Base-by-base conservation (phyloP, 2,329 filamentous ascomycete species). In the Colletotrichum tabaci region DNA sequence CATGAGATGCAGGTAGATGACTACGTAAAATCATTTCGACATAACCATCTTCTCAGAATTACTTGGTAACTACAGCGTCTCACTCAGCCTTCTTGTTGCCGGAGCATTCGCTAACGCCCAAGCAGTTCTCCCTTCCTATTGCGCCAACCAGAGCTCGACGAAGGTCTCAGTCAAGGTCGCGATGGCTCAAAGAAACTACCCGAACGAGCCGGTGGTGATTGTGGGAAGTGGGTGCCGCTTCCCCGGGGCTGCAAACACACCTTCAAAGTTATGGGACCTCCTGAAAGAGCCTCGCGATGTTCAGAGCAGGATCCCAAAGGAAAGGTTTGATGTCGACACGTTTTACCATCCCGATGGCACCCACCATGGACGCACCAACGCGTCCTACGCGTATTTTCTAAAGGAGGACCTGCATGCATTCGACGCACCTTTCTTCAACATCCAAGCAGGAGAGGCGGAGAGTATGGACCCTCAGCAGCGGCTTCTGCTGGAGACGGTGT, bases 381-480 rank as follows among this genome's bases (percentile, higher is more conserved):
- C 73, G 30, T 62, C 56, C 42, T 74, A 75, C 15, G 52, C 57
- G 3, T 72, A 78, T 64, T 67, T 78, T 16, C 56, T 77, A 3
- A 61, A 74, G 1, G 74, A 77, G 26, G 61, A 75, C 8, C n/a
- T 71, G 12, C 38, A 55, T 6, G 49, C 61, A 2, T 76, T 77
- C 30, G 79, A 82, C 67, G 55, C 71, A 10, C n/a, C 58, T 1
- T 81, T 81, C 67, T 82, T 82, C 71, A 69, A 71, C 38, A 77
- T 79, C 46, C 75, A 63, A 6, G 67, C 76, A 2, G 71, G 66
- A 4, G 80, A 82, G 71, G 79, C 76, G 3, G 71, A 74, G 4
- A 73, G 76, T 4, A 77, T 82, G 65, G 80, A 82, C 61, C 80
- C 80, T 3, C 79, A 81, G 66, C 80, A 81, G 35, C 78, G 80